These are phyloP conservation scores for Amanita pallidorosea DNA, from an alignment of 768 basidiomycete species.

Conservation along the genomic window DNA sequence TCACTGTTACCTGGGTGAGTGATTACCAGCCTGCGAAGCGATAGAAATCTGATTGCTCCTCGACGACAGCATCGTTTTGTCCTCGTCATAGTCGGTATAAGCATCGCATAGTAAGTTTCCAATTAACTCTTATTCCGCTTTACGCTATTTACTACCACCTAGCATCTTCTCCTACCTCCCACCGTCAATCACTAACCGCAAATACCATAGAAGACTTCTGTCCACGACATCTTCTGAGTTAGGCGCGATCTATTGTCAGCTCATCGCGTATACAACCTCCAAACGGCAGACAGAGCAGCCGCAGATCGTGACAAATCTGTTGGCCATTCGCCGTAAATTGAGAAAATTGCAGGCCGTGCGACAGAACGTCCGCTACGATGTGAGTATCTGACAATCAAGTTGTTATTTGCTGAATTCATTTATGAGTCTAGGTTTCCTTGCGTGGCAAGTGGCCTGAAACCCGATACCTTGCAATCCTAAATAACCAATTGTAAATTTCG, in stretches of 20 bases:
- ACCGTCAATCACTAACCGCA: constrained; percentile 63
- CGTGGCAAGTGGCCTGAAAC: constrained; percentile 73
- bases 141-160: not conserved
- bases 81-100: constrained; percentile 63
- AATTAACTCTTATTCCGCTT: not conserved
- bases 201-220: constrained; percentile 61
- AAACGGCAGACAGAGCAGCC: constrained; percentile 38
- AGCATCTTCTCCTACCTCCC: constrained; percentile 62
- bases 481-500: constrained; percentile 50
- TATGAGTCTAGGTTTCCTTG: constrained; percentile 48
- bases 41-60: not conserved
- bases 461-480: constrained; percentile 58
- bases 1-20: constrained; percentile 59
- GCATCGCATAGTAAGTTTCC: constrained; percentile 58
- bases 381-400: constrained; percentile 14
- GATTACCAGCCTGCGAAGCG: too few relatives aligned
- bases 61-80: constrained; percentile 47
- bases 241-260: constrained; percentile 64
- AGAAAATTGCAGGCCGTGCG: constrained; percentile 46
- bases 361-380: constrained; percentile 59
- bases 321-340: constrained; percentile 68
- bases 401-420: not conserved
- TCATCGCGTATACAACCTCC: constrained; percentile 61
- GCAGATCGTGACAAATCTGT: constrained; percentile 50
- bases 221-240: constrained; percentile 58